Evolutionary conservation across 495 filamentous ascomycete species (phyloP).

Genomic region (Cetradonia linearis): DNA sequence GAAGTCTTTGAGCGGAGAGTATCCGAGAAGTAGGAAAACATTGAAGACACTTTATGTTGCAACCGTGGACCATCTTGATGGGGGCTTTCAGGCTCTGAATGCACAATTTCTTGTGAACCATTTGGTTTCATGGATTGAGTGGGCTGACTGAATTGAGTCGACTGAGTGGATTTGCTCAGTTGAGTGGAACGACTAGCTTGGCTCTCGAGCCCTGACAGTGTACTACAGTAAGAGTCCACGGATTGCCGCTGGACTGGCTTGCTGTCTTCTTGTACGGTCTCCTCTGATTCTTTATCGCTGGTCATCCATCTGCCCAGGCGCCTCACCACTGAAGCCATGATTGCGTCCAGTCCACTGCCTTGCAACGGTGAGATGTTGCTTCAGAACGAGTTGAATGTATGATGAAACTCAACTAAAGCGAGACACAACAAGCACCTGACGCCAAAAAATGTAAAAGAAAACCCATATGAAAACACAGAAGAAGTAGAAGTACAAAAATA

Average conservation of each 20-base stretch:
- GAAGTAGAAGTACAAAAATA: not conserved
- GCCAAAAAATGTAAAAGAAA: not conserved
- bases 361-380: not conserved
- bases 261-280: not conserved
- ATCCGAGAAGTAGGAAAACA: constrained; percentile 2
- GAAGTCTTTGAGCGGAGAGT: constrained; percentile 9
- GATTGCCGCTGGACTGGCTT: not conserved
- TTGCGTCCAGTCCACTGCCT: not conserved
- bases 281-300: not conserved
- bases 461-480: not conserved
- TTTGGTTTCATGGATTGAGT: not conserved
- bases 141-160: too few species aligned
- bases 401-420: not conserved
- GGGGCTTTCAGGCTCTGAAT: not conserved
- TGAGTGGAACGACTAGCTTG: not conserved
- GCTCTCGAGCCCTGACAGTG: constrained; percentile 1
- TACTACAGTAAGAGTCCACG: constrained; percentile 9
- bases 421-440: not conserved
- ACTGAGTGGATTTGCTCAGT: too few species aligned
- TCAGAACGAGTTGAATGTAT: not conserved
- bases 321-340: constrained; percentile 16
- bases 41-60: not conserved
- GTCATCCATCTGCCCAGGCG: constrained; percentile 3
- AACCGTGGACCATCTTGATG: not conserved
- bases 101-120: not conserved